A percentile compares a stretch with the other conserved stretches of the same genome.
Evolutionary conservation across 2,329 filamentous ascomycete genomes (phyloP).

Genomic region (Ophiostoma sp.): DNA sequence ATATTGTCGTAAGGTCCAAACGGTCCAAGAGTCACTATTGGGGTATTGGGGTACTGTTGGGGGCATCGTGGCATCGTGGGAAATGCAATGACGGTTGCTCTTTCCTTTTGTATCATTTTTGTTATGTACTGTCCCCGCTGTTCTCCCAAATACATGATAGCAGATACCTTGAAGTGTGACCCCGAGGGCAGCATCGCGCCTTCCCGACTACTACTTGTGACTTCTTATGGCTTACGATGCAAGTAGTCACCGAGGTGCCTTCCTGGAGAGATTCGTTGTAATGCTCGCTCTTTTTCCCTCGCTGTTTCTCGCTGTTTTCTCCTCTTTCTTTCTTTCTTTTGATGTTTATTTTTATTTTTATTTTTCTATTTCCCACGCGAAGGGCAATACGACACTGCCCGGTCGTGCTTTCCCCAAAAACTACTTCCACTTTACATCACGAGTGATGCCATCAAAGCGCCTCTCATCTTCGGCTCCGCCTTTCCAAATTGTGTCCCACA

Average conservation of each 20-base stretch:
- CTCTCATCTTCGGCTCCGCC: slow-evolving; percentile 4
- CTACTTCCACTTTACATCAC: not conserved
- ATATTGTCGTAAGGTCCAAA: not conserved
- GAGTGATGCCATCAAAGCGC: not conserved
- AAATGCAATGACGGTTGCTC: not conserved
- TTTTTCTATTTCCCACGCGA: not conserved
- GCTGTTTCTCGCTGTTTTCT: not conserved
- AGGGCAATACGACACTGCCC: not conserved
- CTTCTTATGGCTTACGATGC: not conserved
- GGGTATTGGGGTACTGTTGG: not conserved
- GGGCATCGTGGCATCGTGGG: not conserved
- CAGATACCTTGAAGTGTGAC: not conserved
- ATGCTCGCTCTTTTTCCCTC: not conserved
- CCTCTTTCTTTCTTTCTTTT: not conserved
- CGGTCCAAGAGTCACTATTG: not conserved
- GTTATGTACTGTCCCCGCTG: not conserved
- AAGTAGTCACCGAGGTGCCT: not conserved
- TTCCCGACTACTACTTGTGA: not conserved
- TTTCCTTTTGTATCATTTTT: slow-evolving; percentile 6
- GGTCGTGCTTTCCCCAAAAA: not conserved
- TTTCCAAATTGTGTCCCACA: not conserved
- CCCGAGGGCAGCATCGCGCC: not conserved
- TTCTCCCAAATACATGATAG: not conserved
- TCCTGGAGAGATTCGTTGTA: not conserved
- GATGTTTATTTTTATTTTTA: no score